These are phyloP conservation scores for Trametes meyenii DNA, from an alignment of 768 basidiomycete genomes.

Conservation along the genomic window DNA sequence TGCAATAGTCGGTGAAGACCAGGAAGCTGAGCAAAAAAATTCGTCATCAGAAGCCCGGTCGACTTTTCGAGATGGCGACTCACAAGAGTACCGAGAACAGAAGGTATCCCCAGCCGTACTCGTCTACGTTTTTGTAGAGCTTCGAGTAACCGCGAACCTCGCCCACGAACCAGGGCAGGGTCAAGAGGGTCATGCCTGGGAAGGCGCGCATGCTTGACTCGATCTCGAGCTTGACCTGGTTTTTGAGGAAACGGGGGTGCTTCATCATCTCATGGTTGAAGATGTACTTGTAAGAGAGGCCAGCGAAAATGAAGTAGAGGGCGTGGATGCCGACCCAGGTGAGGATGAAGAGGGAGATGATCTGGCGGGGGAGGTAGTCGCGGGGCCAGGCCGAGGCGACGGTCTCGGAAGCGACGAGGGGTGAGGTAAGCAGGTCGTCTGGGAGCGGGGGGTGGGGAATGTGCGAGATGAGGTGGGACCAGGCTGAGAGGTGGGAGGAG, in stretches of 20 bases:
- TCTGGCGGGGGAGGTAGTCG: constrained; percentile 78
- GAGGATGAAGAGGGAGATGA: constrained; percentile 68
- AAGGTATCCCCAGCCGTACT: constrained; percentile 80
- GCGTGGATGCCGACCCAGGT: constrained; percentile 81
- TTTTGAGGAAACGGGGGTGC: constrained; percentile 90
- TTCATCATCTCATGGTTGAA: constrained; percentile 97
- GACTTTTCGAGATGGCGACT: constrained; percentile 31
- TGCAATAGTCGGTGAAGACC: constrained; percentile 86
- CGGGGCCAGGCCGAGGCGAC: constrained; percentile 80
- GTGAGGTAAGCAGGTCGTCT: constrained; percentile 36
- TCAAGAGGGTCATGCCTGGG: constrained; percentile 80
- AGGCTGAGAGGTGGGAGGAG: constrained; percentile 42
- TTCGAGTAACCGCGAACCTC: constrained; percentile 86
- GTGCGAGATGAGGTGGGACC: constrained; percentile 56
- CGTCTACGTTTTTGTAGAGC: constrained; percentile 76
- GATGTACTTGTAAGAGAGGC: constrained; percentile 77
- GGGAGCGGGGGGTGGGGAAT: constrained; percentile 60
- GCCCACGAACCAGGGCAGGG: constrained; percentile 91
- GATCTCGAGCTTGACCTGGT: constrained; percentile 87
- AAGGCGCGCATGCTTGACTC: constrained; percentile 71
- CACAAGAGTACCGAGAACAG: constrained; percentile 70
- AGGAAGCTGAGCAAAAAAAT: constrained; percentile 56
- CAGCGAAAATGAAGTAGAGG: constrained; percentile 90
- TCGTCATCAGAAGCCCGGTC: constrained; percentile 6
- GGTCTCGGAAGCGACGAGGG: constrained; percentile 28